Evolutionary conservation across 495 filamentous ascomycete species (phyloP).

Genomic region (Penicillium simplicissimum): DNA sequence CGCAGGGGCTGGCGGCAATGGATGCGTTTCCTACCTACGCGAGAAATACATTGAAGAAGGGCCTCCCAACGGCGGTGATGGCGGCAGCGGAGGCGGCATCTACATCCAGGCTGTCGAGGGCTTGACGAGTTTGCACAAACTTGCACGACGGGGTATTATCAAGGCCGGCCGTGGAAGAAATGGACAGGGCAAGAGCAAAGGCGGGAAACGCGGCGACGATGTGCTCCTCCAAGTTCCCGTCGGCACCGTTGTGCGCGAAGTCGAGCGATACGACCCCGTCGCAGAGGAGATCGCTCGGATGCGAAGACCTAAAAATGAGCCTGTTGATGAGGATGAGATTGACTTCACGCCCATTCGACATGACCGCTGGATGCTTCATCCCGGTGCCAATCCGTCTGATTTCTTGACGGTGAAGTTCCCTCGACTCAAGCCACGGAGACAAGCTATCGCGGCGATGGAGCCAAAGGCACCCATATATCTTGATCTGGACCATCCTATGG

Average conservation of each 20-base stretch:
- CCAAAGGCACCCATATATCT: conserved; percentile 71
- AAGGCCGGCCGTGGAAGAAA: conserved; percentile 79
- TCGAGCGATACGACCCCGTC: conserved; percentile 74
- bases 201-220: conserved; percentile 82
- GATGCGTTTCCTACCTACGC: conserved; percentile 88
- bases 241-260: conserved; percentile 84
- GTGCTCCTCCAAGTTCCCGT: conserved; percentile 87
- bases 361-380: conserved; percentile 85
- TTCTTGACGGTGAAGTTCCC: conserved; percentile 63
- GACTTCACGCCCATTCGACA: conserved; percentile 42
- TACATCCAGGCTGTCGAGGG: conserved; percentile 93
- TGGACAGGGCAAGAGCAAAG: conserved; percentile 78
- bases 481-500: conserved; percentile 79
- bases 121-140: conserved; percentile 89
- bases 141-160: conserved; percentile 73
- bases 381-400: conserved; percentile 67
- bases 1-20: conserved; percentile 81
- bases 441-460: conserved; percentile 59
- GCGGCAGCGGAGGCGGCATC: conserved; percentile 84
- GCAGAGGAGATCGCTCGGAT: conserved; percentile 57
- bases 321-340: conserved; percentile 28
- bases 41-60: conserved; percentile 86
- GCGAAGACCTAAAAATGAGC: conserved; percentile 27
- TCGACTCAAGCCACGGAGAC: conserved; percentile 56
- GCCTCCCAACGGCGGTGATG: conserved; percentile 96